Evolutionary conservation across 208 protist species (phyloP).

Genomic region (Crithidia sp.): DNA sequence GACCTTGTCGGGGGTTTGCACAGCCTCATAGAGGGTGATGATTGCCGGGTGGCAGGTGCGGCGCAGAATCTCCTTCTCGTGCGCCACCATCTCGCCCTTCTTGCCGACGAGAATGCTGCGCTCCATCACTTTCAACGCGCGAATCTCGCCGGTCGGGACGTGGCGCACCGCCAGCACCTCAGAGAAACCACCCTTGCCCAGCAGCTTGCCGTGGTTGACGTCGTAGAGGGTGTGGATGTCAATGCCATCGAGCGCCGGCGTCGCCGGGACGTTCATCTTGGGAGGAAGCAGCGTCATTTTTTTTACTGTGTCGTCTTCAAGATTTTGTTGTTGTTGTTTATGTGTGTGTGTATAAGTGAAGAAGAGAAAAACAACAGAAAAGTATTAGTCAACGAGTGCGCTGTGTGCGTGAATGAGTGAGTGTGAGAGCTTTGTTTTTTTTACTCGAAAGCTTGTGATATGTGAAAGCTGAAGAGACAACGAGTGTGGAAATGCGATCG

Average conservation of each 20-base stretch:
- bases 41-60: constrained; percentile 81
- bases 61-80: constrained; percentile 88
- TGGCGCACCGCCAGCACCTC: constrained; percentile 73
- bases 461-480: too few species aligned
- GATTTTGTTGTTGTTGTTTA: neutral
- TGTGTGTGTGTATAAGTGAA: too few species aligned
- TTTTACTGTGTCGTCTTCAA: too few species aligned
- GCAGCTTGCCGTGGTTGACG: constrained; percentile 50
- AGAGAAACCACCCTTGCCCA: constrained; percentile 86
- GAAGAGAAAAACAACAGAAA: too few species aligned
- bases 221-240: constrained; percentile 76
- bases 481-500: too few species aligned
- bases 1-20: constrained; percentile 62
- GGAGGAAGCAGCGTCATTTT: constrained; percentile 32
- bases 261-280: constrained; percentile 64
- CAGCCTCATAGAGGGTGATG: constrained; percentile 80
- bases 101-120: constrained; percentile 65
- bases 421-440: neutral
- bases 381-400: too few species aligned
- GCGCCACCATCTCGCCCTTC: constrained; percentile 82
- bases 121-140: constrained; percentile 85
- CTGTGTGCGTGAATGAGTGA: too few species aligned
- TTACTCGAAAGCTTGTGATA: neutral
- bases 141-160: constrained; percentile 58
- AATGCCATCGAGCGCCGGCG: constrained; percentile 66